Evolutionary conservation across 2,329 filamentous ascomycete genomes (phyloP), one percentile per base, ranked within the genome.

Genomic region (Beauveria pseudobassiana): DNA sequence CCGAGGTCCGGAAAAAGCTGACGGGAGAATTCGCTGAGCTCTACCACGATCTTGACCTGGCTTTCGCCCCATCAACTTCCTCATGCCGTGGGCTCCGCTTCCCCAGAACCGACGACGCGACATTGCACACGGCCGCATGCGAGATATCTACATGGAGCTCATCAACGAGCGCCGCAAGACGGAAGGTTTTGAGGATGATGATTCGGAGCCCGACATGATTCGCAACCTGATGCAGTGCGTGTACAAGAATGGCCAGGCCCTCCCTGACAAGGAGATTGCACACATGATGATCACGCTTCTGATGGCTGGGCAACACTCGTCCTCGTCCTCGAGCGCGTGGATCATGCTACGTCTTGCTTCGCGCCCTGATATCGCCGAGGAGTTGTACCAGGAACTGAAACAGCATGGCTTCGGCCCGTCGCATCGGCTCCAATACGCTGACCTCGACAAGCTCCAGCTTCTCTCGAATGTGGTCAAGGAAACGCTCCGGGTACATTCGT

Each of bases 241-340:
- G 12, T 93, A 93, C 82, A 92, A 92, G 76, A 80, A 90, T 67
- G 89, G 90, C 52, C 80, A 77, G 12, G 75, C 79, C 0, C 76
- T 93, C 1, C 86, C 89, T 0, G 89, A 93, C 71, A 82, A 86
- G 67, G 89, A 93, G 71, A 85, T 93, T 59, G 89, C 89, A 0
- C 87, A 91, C 74, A 90, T 93, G 81, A 92, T 93, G 89, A 93
- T 93, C 69, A 89, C 90, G 0, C 80, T 93, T n/a, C 81, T 93
- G 57, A 93, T 95, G 89, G 90, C 87, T 16, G 90, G 90, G 57
- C 90, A 95, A 70, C 90, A 93, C 76, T 89, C 88, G 1, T 92
- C 89, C 0, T 88, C 89, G 6, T 87, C 89, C 0, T 88, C 88
- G n/a, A 86, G 85, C 67, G 82, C 87, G 10, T 93, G 90, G 89